A percentile compares a stretch with the other conserved stretches of the same genome.
Evolutionary conservation across 2,329 filamentous ascomycete genomes (phyloP).

Genomic region (Madurella fahalii): DNA sequence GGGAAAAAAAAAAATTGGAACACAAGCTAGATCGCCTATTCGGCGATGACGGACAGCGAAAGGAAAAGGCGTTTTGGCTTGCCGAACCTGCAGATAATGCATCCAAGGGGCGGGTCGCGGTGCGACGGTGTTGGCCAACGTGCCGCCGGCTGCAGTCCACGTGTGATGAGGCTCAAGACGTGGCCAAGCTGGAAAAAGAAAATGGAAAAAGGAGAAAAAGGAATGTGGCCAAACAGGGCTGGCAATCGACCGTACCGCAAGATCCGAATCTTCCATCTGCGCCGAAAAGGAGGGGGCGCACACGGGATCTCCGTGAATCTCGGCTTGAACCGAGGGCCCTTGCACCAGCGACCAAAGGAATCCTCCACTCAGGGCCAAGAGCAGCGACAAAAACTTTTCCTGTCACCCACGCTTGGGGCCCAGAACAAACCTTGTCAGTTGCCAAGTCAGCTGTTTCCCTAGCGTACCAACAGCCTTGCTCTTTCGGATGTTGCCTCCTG

Average conservation of each 20-base stretch:
- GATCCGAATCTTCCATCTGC: not conserved
- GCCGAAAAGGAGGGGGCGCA: not conserved
- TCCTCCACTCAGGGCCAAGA: no score
- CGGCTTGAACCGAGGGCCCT: not conserved
- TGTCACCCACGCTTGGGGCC: no score
- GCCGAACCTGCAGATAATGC: no score
- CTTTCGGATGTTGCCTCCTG: not conserved
- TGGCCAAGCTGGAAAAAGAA: not conserved
- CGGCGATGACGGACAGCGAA: not conserved
- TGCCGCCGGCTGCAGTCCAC: not conserved
- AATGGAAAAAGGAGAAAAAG: no score
- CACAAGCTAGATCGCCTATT: no score
- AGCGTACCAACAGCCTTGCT: not conserved
- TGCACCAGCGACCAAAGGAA: not conserved
- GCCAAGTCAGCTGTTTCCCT: constrained; percentile 1
- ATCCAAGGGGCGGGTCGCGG: no score
- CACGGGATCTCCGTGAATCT: not conserved
- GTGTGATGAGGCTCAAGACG: constrained; percentile 1
- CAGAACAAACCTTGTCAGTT: not conserved
- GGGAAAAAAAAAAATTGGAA: not conserved
- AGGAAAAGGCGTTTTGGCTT: not conserved
- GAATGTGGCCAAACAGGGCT: no score
- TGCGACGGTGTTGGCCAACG: not conserved
- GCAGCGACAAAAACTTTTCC: not conserved
- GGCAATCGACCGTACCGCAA: no score